Base-by-base conservation (phyloP, 257 asterid genomes). In the Salvia miltiorrhiza region DNA sequence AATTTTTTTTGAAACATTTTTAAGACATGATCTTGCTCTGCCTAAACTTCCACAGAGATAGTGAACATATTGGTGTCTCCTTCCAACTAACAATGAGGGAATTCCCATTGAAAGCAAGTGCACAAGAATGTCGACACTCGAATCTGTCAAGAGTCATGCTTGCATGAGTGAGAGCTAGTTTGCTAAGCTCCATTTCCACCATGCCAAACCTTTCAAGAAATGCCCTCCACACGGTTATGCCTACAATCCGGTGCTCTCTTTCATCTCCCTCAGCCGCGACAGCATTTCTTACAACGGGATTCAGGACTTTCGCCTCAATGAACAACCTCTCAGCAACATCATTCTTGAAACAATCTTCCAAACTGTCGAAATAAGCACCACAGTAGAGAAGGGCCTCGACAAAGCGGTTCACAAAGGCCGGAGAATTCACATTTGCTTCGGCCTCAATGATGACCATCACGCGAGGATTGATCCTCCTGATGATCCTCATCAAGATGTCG, bases 341-440 rank as follows among this genome's bases (percentile, higher is more conserved):
- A 13, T 71, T 63, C 72, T 73, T 62, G 23, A 62, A 41, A 7
- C 52, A 62, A 13, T 62, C 67, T 13, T 23, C 67, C 67, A 62
- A 23, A 14, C 67, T 52, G 10, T 84, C 86, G 24, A 47, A 81
- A 78, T 50, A 50, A 76, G 83, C 79, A 7, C 85, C 85, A 2
- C 57, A 79, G 74, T 30, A 77, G 2, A 75, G 76, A 9, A 84
- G 78, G 6, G 83, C 59, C 55, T 82, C 90, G 7, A 77, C 76
- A 30, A 85, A 85, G 7, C 88, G 80, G 16, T 77, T 69, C 56
- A 73, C 80, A 7, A 80, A 85, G 16, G 47, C 69, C 0, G 84
- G 83, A 28, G 86, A 80, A 11, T 85, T 82, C 20, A 69, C 74
- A 70, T 80, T 83, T 10, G 77, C 85, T 37, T 85, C 88, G 0